Evolutionary conservation across 139 green algal species (phyloP).

Genomic region (Chlamydomonas sp.): DNA sequence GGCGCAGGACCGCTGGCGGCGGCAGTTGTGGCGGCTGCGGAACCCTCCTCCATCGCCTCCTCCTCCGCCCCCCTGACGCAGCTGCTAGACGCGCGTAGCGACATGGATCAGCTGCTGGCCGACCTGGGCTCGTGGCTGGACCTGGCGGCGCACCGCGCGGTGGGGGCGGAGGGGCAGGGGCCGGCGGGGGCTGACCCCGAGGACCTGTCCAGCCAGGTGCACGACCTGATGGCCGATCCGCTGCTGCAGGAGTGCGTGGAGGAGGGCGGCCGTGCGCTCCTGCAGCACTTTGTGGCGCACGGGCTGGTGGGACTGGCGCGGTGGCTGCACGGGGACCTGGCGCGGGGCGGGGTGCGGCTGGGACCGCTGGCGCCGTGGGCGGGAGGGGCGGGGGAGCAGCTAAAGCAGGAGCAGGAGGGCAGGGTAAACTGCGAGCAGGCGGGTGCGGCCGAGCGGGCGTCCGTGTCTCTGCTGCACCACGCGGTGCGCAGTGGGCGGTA

Average conservation of each 20-base stretch:
- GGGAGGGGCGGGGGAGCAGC: neutral
- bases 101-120: constrained; percentile 11
- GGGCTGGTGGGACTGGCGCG: neutral
- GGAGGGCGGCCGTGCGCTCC: constrained; percentile 3
- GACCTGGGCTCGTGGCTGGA: constrained; percentile 20
- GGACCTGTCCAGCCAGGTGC: constrained; percentile 1
- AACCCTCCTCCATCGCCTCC: too few relatives aligned
- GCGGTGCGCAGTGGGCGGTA: constrained; percentile 14
- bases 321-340: neutral
- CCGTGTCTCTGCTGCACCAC: constrained; percentile 17
- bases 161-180: neutral
- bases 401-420: neutral
- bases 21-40: neutral
- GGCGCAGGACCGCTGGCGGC: neutral
- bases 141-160: neutral
- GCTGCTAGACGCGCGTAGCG: neutral
- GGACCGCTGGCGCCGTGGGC: too few relatives aligned
- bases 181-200: neutral
- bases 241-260: neutral
- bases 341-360: too few relatives aligned
- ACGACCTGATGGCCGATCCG: neutral
- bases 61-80: too few relatives aligned
- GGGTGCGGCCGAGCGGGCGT: neutral
- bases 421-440: too few relatives aligned
- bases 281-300: neutral